A percentile compares a stretch with the other conserved stretches of the same genome.
Evolutionary conservation across 192 early-diverging fungal species (phyloP).

Genomic region (Neocallimastix lanati): DNA sequence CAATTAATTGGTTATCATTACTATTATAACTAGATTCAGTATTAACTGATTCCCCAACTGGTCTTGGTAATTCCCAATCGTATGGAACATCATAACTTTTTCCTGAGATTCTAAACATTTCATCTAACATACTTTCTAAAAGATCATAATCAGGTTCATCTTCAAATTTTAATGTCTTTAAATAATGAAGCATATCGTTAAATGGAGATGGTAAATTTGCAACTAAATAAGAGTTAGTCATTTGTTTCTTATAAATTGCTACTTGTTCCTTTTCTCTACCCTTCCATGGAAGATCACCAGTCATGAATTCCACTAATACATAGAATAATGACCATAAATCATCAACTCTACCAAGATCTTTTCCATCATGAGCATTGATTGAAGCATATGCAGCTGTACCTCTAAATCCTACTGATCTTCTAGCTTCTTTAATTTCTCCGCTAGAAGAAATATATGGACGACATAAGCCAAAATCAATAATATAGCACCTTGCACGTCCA

Average conservation of each 20-base stretch:
- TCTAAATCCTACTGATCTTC: conserved; percentile 28
- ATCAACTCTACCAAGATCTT: conserved; percentile 30
- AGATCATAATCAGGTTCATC: conserved; percentile 16
- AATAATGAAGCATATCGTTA: conserved; percentile 7
- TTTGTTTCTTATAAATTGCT: conserved; percentile 1
- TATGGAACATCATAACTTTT: conserved; percentile 5
- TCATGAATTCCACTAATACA: conserved; percentile 26
- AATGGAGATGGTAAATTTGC: conserved; percentile 3
- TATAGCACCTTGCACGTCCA: conserved; percentile 8
- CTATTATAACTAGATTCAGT: neutral
- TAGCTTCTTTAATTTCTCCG: conserved; percentile 18
- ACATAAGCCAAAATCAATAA: conserved; percentile 35
- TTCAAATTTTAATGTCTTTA: conserved; percentile 9
- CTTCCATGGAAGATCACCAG: conserved; percentile 30
- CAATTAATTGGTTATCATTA: no score
- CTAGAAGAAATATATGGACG: conserved; percentile 9
- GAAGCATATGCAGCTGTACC: conserved; percentile 38
- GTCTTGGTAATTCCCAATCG: conserved; percentile 8
- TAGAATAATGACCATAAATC: conserved; percentile 41
- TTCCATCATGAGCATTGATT: conserved; percentile 10
- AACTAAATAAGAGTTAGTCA: conserved; percentile 8
- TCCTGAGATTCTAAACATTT: conserved; percentile 5
- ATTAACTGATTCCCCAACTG: neutral
- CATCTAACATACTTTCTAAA: conserved; percentile 5
- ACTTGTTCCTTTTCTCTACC: conserved; percentile 23